A percentile compares a stretch with the other conserved stretches of the same genome.
Conservation (phyloP, 768 basidiomycete species). For the Leccinum rimulosum region DNA sequence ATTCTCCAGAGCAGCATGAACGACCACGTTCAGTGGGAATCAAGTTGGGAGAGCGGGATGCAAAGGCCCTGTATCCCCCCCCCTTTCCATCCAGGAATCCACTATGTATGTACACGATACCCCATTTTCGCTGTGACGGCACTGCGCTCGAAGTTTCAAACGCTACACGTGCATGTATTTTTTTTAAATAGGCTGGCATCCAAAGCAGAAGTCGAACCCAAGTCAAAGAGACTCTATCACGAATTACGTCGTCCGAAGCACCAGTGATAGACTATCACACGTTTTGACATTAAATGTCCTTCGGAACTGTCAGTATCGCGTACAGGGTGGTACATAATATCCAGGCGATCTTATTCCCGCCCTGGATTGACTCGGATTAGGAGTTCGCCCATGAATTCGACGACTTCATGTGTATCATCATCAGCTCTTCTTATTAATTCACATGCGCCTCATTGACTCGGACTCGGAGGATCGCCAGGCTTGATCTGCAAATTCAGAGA, state of each 20-base stretch:
- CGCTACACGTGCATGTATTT: not conserved
- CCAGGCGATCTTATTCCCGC: not conserved
- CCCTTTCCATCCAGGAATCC: slow-evolving; percentile 8
- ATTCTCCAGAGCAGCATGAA: slow-evolving; percentile 1
- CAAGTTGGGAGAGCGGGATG: slow-evolving; percentile 11
- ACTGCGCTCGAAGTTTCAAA: not conserved
- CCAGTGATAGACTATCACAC: slow-evolving; percentile 1
- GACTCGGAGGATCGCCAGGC: slow-evolving; percentile 13
- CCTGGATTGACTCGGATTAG: slow-evolving; percentile 1
- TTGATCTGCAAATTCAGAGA: slow-evolving; percentile 10
- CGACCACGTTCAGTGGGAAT: not conserved
- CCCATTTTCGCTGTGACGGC: not conserved
- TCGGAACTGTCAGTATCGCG: not conserved
- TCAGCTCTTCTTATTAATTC: slow-evolving; percentile 3
- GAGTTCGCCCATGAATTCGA: slow-evolving; percentile 11
- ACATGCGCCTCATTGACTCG: slow-evolving; percentile 10
- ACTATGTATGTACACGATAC: not conserved
- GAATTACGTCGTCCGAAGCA: slow-evolving; percentile 7
- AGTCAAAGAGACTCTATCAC: slow-evolving; percentile 5
- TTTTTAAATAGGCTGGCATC: slow-evolving; percentile 4
- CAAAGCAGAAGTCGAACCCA: slow-evolving; percentile 7
- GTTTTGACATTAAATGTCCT: slow-evolving; percentile 8
- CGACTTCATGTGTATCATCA: slow-evolving; percentile 12
- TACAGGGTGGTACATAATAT: slow-evolving; percentile 4
- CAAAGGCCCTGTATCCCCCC: not conserved